phyloP scores from a whole-genome alignment of 2,329 filamentous ascomycete genomes.

The Cytospora paraplurivora region DNA sequence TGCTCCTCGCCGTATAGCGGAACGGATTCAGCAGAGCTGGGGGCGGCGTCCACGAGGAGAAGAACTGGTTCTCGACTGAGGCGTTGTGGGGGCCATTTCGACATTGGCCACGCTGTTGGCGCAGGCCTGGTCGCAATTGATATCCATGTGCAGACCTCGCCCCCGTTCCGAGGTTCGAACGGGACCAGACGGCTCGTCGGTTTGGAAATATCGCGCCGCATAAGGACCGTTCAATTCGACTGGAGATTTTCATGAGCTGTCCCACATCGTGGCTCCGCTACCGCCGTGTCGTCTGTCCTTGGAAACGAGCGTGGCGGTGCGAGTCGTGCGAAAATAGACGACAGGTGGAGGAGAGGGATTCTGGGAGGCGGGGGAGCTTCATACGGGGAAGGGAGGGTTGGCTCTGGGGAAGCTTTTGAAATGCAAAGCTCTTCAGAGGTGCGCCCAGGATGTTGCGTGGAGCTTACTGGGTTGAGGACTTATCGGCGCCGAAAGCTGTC shows the following conservation, averaged over 20 bases:
- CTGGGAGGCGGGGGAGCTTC: not conserved
- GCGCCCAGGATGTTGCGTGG: slow-evolving; percentile 17
- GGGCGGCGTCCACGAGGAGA: slow-evolving; percentile 22
- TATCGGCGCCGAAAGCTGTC: slow-evolving; percentile 21
- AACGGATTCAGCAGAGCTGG: slow-evolving; percentile 17
- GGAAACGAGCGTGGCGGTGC: slow-evolving; percentile 22
- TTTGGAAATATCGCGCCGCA: slow-evolving; percentile 57
- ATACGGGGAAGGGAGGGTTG: not conserved
- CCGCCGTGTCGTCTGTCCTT: slow-evolving; percentile 35
- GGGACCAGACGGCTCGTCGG: slow-evolving; percentile 36
- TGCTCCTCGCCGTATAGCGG: slow-evolving; percentile 4
- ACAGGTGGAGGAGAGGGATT: slow-evolving; percentile 1
- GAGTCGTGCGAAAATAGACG: slow-evolving; percentile 3
- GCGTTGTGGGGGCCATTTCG: slow-evolving; percentile 6
- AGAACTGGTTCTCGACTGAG: slow-evolving; percentile 22
- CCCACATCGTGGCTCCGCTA: slow-evolving; percentile 48
- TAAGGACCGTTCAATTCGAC: slow-evolving; percentile 62
- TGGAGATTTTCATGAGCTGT: slow-evolving; percentile 62
- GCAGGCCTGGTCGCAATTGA: slow-evolving; percentile 19
- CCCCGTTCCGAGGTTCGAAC: slow-evolving; percentile 4
- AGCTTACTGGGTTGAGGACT: slow-evolving; percentile 7
- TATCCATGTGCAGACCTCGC: slow-evolving; percentile 22
- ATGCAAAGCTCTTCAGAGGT: slow-evolving; percentile 19
- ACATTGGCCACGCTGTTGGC: slow-evolving; percentile 11
- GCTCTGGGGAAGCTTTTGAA: slow-evolving; percentile 17